phyloP scores from a whole-genome alignment of 2,329 filamentous ascomycete species.

The Rutstroemia sydowiana region DNA sequence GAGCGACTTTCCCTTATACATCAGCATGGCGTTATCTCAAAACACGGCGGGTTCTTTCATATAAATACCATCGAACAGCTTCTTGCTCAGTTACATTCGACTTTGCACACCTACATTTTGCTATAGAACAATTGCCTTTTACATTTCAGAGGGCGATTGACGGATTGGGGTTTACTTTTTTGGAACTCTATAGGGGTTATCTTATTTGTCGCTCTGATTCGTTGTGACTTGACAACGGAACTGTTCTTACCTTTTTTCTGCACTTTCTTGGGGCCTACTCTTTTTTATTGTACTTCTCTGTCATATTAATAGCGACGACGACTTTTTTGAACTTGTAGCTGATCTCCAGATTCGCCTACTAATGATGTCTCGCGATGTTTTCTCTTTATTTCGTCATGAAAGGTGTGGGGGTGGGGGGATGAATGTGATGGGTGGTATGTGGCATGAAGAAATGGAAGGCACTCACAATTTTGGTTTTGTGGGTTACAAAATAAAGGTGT shows the following conservation, averaged over 20 bases:
- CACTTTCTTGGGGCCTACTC: slow-evolving; percentile 2
- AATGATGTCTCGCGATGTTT: slow-evolving; percentile 6
- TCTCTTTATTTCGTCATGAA: slow-evolving; percentile 6
- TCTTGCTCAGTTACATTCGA: slow-evolving; percentile 14
- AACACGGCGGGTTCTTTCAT: slow-evolving; percentile 25
- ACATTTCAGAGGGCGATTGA: background rate
- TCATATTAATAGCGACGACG: slow-evolving; percentile 21
- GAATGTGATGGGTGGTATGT: too few species aligned
- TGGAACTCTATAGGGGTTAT: slow-evolving; percentile 1
- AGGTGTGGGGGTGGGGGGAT: too few species aligned
- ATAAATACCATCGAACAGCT: slow-evolving; percentile 26
- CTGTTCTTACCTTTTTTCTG: slow-evolving; percentile 14
- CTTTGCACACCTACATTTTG: slow-evolving; percentile 15
- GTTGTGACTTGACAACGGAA: slow-evolving; percentile 18
- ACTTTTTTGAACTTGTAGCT: slow-evolving; percentile 8
- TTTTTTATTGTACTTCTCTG: slow-evolving; percentile 13
- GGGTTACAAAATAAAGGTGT: too few species aligned
- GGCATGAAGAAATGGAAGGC: too few species aligned
- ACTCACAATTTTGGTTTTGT: too few species aligned
- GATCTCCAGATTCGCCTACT: slow-evolving; percentile 2
- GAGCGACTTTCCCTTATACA: slow-evolving; percentile 18
- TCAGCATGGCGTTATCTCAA: slow-evolving; percentile 28
- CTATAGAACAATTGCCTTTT: slow-evolving; percentile 19
- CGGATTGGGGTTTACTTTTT: slow-evolving; percentile 1
- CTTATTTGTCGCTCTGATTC: slow-evolving; percentile 17